Conservation (phyloP, 2,329 filamentous ascomycete species). For the Alternaria postmessia region DNA sequence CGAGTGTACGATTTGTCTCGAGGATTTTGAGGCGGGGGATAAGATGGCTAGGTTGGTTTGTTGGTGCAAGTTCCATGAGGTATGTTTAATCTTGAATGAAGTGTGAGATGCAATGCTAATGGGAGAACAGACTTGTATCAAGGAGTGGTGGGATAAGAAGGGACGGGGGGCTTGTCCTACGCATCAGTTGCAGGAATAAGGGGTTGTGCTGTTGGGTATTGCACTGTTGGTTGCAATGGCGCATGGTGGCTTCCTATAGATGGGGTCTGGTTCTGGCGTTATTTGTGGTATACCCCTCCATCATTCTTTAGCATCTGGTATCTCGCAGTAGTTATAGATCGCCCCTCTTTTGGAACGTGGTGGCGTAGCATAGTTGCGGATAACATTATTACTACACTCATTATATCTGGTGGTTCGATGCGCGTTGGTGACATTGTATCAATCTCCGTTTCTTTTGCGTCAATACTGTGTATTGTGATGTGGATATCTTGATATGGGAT, state of each 20-base stretch:
- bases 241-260: too few species aligned
- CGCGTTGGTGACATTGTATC: too few species aligned
- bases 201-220: background rate
- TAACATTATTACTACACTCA: too few species aligned
- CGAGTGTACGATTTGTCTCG: constrained; percentile 71
- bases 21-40: constrained; percentile 69
- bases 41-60: constrained; percentile 68
- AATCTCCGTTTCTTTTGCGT: too few species aligned
- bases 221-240: too few species aligned
- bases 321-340: too few species aligned
- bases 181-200: constrained; percentile 58
- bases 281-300: constrained; percentile 3
- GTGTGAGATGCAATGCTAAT: background rate
- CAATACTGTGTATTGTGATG: too few species aligned
- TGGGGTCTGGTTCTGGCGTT: background rate
- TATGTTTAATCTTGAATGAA: constrained; percentile 27
- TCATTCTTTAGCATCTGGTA: constrained; percentile 11
- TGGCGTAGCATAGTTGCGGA: too few species aligned
- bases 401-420: too few species aligned
- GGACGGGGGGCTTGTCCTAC: constrained; percentile 67
- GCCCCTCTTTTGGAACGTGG: too few species aligned
- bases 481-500: too few species aligned
- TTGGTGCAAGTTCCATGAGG: constrained; percentile 69
- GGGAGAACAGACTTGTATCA: constrained; percentile 59
- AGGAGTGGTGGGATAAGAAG: constrained; percentile 66